phyloP scores from a whole-genome alignment of 108 stramenopile genomes.

The Skeletonema tropicum region DNA sequence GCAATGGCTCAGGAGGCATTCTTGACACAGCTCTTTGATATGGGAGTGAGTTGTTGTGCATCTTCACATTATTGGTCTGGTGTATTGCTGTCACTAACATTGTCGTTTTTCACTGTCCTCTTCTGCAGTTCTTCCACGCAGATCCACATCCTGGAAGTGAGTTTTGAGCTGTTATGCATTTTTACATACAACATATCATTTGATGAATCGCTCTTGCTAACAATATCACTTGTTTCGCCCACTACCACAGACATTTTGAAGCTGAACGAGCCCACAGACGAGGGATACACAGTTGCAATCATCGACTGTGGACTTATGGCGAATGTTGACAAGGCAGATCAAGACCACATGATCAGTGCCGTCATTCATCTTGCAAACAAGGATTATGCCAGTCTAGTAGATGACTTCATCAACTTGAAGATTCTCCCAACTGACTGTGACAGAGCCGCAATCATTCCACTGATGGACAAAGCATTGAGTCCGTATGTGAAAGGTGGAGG shows the following conservation, averaged over 20 bases:
- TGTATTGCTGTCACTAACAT: too few relatives aligned
- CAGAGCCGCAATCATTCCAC: conserved; percentile 77
- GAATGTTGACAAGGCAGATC: conserved; percentile 64
- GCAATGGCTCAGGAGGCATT: conserved; percentile 88
- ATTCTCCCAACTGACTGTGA: conserved; percentile 84
- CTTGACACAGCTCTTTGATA: conserved; percentile 78
- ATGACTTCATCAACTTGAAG: conserved; percentile 85
- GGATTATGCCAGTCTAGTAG: conserved; percentile 86
- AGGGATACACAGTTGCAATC: conserved; percentile 74
- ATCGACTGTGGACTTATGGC: conserved; percentile 93
- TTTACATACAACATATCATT: background rate
- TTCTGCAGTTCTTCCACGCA: conserved; percentile 64
- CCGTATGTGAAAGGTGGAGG: conserved; percentile 93
- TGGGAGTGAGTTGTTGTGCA: conserved; percentile 32
- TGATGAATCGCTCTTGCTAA: background rate
- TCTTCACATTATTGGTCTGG: too few relatives aligned
- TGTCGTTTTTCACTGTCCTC: too few relatives aligned
- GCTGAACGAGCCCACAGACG: conserved; percentile 66
- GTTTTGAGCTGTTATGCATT: background rate
- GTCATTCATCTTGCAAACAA: conserved; percentile 92
- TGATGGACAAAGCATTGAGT: conserved; percentile 92
- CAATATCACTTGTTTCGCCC: conserved; percentile 25
- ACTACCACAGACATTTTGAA: conserved; percentile 73
- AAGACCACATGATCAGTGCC: conserved; percentile 84
- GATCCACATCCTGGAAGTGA: conserved; percentile 35